phyloP scores from a whole-genome alignment of 2,329 filamentous ascomycete genomes.

The Decorospora gaudefroyi region DNA sequence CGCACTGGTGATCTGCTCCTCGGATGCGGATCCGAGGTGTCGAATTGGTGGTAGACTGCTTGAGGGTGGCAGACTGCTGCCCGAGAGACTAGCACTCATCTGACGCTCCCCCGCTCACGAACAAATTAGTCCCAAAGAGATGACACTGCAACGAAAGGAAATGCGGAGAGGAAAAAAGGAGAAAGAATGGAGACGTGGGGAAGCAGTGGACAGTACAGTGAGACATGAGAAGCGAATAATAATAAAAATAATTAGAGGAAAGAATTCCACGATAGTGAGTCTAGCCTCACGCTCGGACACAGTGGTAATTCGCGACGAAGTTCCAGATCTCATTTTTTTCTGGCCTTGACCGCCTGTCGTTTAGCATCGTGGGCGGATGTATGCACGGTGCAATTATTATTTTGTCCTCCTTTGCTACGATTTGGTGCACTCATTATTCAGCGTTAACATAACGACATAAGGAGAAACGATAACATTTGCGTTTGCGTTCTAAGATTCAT shows the following conservation, averaged over 20 bases:
- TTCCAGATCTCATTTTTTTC: slow-evolving; percentile 34
- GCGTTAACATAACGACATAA: too few relatives aligned
- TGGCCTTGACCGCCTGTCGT: slow-evolving; percentile 44
- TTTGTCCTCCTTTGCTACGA: too few relatives aligned
- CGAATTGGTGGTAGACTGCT: slow-evolving; percentile 41
- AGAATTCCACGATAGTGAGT: slow-evolving; percentile 25
- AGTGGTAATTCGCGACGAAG: slow-evolving; percentile 25
- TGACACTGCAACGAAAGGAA: slow-evolving; percentile 7
- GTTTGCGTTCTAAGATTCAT: too few relatives aligned
- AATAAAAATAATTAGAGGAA: slow-evolving; percentile 27
- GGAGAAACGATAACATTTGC: too few relatives aligned
- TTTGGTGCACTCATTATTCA: too few relatives aligned
- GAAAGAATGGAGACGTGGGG: slow-evolving; percentile 26
- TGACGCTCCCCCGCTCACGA: slow-evolving; percentile 14
- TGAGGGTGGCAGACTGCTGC: slow-evolving; percentile 40
- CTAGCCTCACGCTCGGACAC: slow-evolving; percentile 39
- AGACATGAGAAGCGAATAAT: slow-evolving; percentile 2
- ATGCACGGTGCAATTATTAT: not conserved
- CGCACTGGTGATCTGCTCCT: slow-evolving; percentile 30
- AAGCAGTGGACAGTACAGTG: slow-evolving; percentile 19
- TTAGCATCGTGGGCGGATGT: slow-evolving; percentile 28
- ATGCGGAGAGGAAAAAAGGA: slow-evolving; percentile 14
- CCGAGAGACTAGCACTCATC: slow-evolving; percentile 34
- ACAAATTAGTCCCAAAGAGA: slow-evolving; percentile 1
- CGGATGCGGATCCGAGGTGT: slow-evolving; percentile 24